phyloP scores from a whole-genome alignment of 176 grass and related monocot species.

The Aegilops bicornis region DNA sequence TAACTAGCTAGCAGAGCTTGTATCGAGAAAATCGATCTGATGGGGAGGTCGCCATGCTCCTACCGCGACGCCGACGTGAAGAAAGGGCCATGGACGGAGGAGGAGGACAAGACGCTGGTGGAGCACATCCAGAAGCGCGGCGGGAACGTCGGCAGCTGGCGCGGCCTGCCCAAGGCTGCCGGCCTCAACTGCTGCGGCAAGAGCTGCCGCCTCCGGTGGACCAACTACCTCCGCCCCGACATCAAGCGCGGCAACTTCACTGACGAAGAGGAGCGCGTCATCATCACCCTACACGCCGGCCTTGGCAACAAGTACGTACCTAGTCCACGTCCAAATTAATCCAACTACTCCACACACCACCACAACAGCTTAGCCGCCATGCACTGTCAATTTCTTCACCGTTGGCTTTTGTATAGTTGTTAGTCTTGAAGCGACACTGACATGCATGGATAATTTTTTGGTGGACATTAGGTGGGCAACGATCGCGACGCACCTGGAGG shows the following conservation, averaged over 20 bases:
- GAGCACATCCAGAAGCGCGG: conserved; percentile 52
- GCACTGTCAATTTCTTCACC: background rate
- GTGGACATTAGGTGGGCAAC: conserved; percentile 52
- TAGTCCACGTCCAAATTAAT: no score
- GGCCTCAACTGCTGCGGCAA: conserved; percentile 82
- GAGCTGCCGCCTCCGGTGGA: conserved; percentile 94
- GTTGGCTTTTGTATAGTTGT: background rate
- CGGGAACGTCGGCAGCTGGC: conserved; percentile 53
- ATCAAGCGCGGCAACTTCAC: conserved; percentile 82
- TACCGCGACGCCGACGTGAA: conserved; percentile 50
- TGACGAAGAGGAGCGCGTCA: conserved; percentile 64
- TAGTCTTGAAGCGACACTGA: background rate
- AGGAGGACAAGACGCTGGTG: conserved; percentile 60
- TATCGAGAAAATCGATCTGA: background rate
- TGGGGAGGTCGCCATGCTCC: conserved; percentile 72
- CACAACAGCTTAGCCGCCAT: background rate
- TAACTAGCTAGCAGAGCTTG: background rate
- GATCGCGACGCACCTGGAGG: conserved; percentile 58
- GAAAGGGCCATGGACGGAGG: conserved; percentile 70
- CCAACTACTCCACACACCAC: background rate
- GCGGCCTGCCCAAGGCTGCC: conserved; percentile 52
- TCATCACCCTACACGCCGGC: conserved; percentile 59
- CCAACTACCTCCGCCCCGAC: conserved; percentile 86
- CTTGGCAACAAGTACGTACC: conserved; percentile 68
- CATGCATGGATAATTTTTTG: background rate